phyloP scores from a whole-genome alignment of 192 early-diverging fungal species.

The Pilaira anomala region DNA sequence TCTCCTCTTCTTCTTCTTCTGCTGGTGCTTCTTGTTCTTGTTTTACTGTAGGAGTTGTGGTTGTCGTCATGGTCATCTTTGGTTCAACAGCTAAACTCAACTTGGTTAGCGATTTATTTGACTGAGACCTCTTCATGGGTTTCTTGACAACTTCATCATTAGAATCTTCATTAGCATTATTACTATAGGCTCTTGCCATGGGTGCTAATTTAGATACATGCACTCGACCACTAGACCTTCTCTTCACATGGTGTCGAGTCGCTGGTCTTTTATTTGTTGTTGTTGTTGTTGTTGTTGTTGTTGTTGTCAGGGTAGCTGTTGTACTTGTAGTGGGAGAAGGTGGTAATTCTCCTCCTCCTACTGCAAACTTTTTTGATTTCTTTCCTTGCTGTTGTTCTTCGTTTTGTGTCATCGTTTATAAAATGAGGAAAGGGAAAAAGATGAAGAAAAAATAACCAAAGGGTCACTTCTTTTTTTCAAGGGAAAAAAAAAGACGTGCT shows the following conservation, averaged over 20 bases:
- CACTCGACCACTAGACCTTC: conserved; percentile 31
- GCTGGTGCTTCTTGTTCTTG: neutral
- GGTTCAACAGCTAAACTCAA: neutral
- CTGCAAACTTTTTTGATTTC: conserved; percentile 9
- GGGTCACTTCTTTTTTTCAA: too few species aligned
- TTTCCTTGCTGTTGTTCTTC: neutral
- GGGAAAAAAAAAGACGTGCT: too few species aligned
- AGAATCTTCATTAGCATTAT: neutral
- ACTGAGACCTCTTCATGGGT: conserved; percentile 22
- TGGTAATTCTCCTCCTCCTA: conserved; percentile 12
- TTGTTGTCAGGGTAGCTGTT: neutral
- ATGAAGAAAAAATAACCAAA: too few species aligned
- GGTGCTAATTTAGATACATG: conserved; percentile 33
- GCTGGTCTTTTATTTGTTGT: conserved; percentile 12
- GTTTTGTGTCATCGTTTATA: neutral
- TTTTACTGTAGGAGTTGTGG: neutral
- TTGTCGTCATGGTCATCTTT: neutral
- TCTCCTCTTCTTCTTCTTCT: neutral
- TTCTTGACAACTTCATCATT: neutral
- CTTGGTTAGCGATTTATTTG: conserved; percentile 11
- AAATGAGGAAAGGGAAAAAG: too few species aligned
- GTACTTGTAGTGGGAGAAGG: conserved; percentile 21
- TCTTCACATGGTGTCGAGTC: conserved; percentile 33
- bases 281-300: neutral
- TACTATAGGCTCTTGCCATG: conserved; percentile 22